phyloP scores from a whole-genome alignment of 495 filamentous ascomycete species.

The Neurospora hispaniola region DNA sequence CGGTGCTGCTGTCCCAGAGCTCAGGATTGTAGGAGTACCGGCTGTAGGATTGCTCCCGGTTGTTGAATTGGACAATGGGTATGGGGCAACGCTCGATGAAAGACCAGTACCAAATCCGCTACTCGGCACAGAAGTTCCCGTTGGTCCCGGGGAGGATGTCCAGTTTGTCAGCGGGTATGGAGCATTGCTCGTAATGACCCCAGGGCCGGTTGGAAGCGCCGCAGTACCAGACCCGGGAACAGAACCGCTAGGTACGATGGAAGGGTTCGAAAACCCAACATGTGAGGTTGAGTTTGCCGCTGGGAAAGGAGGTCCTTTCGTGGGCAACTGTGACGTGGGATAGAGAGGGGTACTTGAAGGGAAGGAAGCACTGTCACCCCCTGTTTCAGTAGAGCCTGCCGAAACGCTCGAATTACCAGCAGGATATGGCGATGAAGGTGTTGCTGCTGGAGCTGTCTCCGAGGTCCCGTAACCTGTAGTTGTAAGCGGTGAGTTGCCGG shows the following conservation, averaged over 20 bases:
- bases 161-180: slow-evolving; percentile 3
- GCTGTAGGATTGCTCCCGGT: neutral
- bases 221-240: neutral
- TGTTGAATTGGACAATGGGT: slow-evolving; percentile 15
- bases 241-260: neutral
- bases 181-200: neutral
- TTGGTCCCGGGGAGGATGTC: slow-evolving; percentile 1
- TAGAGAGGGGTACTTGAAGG: neutral
- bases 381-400: neutral
- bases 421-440: slow-evolving; percentile 1
- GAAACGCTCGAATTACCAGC: neutral
- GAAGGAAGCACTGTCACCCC: neutral
- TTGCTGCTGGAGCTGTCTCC: neutral
- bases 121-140: slow-evolving; percentile 1
- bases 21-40: neutral
- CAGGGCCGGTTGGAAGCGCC: neutral
- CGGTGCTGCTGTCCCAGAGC: neutral
- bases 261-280: neutral
- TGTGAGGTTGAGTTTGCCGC: slow-evolving; percentile 3
- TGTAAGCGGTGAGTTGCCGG: neutral
- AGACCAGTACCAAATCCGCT: neutral
- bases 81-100: slow-evolving; percentile 7
- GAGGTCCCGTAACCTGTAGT: neutral
- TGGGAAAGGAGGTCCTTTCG: slow-evolving; percentile 5
- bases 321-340: neutral